Evolutionary conservation across 2,329 filamentous ascomycete genomes (phyloP).

Genomic region (Calonectria multiphialidica): DNA sequence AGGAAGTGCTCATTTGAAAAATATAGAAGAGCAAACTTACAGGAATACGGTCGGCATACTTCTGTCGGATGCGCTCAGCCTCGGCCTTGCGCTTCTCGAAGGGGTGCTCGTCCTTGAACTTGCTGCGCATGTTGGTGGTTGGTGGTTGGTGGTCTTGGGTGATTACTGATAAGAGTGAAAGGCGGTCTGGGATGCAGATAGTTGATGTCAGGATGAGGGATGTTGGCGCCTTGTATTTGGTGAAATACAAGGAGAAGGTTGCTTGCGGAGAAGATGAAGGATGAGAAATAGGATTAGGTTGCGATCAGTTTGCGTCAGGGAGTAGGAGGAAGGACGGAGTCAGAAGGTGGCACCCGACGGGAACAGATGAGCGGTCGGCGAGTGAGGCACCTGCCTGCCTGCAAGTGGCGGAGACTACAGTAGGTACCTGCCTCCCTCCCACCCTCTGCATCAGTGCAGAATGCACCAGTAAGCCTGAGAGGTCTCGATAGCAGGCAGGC

Average conservation of each 20-base stretch:
- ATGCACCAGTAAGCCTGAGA: constrained; percentile 23
- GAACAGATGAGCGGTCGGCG: constrained; percentile 45
- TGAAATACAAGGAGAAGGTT: constrained; percentile 2
- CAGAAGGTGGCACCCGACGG: constrained; percentile 37
- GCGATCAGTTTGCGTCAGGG: constrained; percentile 44
- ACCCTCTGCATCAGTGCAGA: constrained; percentile 15
- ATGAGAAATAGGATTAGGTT: constrained; percentile 43
- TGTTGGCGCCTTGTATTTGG: constrained; percentile 16
- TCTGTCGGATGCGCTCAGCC: constrained; percentile 98
- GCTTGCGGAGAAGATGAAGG: constrained; percentile 35
- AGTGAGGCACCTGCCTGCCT: constrained; percentile 30
- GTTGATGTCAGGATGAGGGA: constrained; percentile 20
- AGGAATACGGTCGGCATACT: constrained; percentile 98
- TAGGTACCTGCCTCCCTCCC: constrained; percentile 15
- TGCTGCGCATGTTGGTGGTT: constrained; percentile 87
- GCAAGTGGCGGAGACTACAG: constrained; percentile 35
- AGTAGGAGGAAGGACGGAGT: constrained; percentile 43
- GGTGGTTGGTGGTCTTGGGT: constrained; percentile 58
- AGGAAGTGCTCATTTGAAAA: background rate
- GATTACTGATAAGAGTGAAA: constrained; percentile 28
- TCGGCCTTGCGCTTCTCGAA: constrained; percentile 99
- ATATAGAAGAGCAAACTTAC: constrained; percentile 68
- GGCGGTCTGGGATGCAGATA: constrained; percentile 33
- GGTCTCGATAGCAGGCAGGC: constrained; percentile 36
- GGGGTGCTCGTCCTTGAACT: constrained; percentile 99